These are phyloP conservation scores for Collybia mongolica DNA, from an alignment of 768 basidiomycete genomes.

Conservation along the genomic window DNA sequence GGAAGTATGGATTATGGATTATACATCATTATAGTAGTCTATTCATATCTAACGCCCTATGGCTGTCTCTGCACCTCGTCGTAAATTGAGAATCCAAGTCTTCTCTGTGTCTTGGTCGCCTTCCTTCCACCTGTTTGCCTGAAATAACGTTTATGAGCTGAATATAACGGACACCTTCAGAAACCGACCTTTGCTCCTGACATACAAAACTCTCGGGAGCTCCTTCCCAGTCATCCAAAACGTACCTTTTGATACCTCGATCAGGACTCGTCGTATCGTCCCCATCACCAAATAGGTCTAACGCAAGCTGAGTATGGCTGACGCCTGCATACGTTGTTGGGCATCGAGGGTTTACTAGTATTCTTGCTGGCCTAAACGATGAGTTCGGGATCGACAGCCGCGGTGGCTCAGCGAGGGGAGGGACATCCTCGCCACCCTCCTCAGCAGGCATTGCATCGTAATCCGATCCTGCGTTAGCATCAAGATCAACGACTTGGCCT, in stretches of 20 bases:
- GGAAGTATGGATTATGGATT: no score
- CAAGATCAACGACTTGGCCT: slow-evolving; percentile 48
- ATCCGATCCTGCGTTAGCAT: slow-evolving; percentile 84
- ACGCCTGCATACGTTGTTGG: slow-evolving; percentile 98
- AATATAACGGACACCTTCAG: slow-evolving; percentile 1
- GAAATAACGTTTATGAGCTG: not conserved
- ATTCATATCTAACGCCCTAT: not conserved
- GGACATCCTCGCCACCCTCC: slow-evolving; percentile 46
- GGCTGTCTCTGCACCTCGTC: slow-evolving; percentile 50
- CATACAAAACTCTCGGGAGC: slow-evolving; percentile 98
- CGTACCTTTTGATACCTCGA: slow-evolving; percentile 63
- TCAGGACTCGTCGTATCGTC: slow-evolving; percentile 45
- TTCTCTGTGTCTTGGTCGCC: slow-evolving; percentile 84
- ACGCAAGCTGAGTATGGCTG: slow-evolving; percentile 91
- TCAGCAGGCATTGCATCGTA: slow-evolving; percentile 83
- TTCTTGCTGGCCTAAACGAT: slow-evolving; percentile 84
- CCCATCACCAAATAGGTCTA: slow-evolving; percentile 88
- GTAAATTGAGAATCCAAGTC: slow-evolving; percentile 82
- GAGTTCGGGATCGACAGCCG: slow-evolving; percentile 79
- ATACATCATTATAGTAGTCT: no score
- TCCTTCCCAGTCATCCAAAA: slow-evolving; percentile 92
- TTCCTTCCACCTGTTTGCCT: slow-evolving; percentile 88
- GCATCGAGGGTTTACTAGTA: slow-evolving; percentile 94
- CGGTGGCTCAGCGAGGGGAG: slow-evolving; percentile 31
- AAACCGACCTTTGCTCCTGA: slow-evolving; percentile 82